Percentiles rank a stretch among this genome's conserved stretches.
phyloP scores from a whole-genome alignment of 2,329 filamentous ascomycete species.

The Hirsutella thompsonii region DNA sequence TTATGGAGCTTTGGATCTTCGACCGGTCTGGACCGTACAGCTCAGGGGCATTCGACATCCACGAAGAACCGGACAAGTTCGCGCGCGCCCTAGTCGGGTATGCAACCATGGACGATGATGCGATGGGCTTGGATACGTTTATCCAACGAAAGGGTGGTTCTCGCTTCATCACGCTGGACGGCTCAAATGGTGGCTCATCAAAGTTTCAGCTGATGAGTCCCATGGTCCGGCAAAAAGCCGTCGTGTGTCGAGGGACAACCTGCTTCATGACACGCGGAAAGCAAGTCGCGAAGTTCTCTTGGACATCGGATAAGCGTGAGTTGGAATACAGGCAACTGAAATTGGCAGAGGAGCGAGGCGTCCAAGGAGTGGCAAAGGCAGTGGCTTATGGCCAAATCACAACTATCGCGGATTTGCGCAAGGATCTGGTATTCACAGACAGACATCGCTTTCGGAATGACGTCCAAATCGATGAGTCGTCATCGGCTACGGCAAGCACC shows the following conservation, averaged over 20 bases:
- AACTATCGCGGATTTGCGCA: not conserved
- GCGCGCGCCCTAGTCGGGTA: slow-evolving; percentile 7
- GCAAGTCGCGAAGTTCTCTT: slow-evolving; percentile 4
- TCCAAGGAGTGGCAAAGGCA: not conserved
- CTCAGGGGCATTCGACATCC: slow-evolving; percentile 5
- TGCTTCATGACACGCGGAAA: slow-evolving; percentile 1
- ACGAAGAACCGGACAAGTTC: slow-evolving; percentile 5
- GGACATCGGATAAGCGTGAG: not conserved
- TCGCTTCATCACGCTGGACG: not conserved
- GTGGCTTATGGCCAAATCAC: not conserved
- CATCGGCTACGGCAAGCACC: not conserved
- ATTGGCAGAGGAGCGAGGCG: not conserved
- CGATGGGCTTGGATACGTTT: slow-evolving; percentile 5
- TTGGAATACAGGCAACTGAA: not conserved
- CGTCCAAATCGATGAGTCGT: not conserved
- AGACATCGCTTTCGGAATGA: not conserved
- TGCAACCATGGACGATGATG: slow-evolving; percentile 5
- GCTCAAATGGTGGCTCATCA: not conserved
- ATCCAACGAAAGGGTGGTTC: not conserved
- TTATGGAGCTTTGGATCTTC: slow-evolving; percentile 5
- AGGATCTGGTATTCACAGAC: not conserved
- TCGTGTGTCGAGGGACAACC: not conserved
- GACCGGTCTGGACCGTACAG: slow-evolving; percentile 6
- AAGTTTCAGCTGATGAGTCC: not conserved
- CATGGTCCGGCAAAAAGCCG: not conserved